Conservation (phyloP, 2,329 filamentous ascomycete genomes). For the Coleophoma eucalyptorum region DNA sequence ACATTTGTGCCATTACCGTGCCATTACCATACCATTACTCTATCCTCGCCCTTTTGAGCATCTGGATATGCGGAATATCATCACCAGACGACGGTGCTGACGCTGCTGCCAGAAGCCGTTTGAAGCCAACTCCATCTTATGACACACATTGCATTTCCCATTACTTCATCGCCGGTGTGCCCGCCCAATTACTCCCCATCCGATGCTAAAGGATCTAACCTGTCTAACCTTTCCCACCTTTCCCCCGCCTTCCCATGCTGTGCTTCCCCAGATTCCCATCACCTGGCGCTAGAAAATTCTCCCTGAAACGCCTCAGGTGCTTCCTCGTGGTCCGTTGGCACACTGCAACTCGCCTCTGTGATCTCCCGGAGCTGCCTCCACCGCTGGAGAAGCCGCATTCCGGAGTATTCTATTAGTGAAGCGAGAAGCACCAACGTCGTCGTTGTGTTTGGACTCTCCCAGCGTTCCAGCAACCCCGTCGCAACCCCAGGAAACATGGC, state of each 20-base stretch:
- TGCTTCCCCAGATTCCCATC: constrained; percentile 20
- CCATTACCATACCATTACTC: no score
- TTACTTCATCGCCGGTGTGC: constrained; percentile 13
- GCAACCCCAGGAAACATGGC: constrained; percentile 2
- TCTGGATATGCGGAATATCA: background rate
- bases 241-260: constrained; percentile 3
- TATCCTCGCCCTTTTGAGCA: no score
- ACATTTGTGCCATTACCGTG: no score
- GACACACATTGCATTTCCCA: constrained; percentile 21
- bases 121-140: constrained; percentile 14
- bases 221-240: background rate
- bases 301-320: background rate
- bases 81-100: background rate
- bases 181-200: background rate
- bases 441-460: no score
- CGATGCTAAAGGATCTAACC: background rate
- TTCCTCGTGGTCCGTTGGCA: constrained; percentile 6
- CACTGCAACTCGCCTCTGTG: constrained; percentile 2
- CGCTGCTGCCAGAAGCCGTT: background rate
- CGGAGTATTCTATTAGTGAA: no score
- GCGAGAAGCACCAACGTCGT: no score
- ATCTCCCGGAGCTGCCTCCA: no score
- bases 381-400: no score
- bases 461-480: no score
- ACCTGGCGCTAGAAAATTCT: constrained; percentile 10